These are phyloP conservation scores for Zea luxurians DNA, from an alignment of 176 grass and related monocot genomes.

Conservation along the genomic window DNA sequence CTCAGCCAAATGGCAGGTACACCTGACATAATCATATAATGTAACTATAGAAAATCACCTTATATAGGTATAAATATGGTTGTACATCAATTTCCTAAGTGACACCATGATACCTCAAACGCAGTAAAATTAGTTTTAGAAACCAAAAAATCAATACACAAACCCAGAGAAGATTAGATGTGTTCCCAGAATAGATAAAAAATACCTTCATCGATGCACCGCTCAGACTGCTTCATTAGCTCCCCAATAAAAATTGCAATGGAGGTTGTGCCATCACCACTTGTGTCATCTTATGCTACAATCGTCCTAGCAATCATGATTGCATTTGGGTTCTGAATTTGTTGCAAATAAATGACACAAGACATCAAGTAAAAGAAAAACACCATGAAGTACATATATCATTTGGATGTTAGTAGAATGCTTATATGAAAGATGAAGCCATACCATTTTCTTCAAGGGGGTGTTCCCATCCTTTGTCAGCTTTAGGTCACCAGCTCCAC, in stretches of 20 bases:
- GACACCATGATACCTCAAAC: not conserved
- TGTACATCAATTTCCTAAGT: not conserved
- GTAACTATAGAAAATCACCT: not conserved
- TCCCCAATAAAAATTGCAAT: slow-evolving; percentile 93
- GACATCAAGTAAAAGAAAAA: slow-evolving; percentile 19
- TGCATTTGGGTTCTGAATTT: slow-evolving; percentile 96
- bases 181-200: not conserved
- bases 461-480: slow-evolving; percentile 98
- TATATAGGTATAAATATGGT: not conserved
- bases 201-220: slow-evolving; percentile 86
- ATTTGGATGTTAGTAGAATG: not conserved
- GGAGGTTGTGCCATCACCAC: slow-evolving; percentile 89
- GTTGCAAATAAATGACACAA: too few relatives aligned
- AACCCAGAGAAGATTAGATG: not conserved
- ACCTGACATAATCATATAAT: not conserved
- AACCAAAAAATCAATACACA: not conserved
- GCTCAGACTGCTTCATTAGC: slow-evolving; percentile 88
- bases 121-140: not conserved
- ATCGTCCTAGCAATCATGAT: slow-evolving; percentile 97
- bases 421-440: not conserved
- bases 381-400: not conserved
- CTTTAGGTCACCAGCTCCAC: slow-evolving; percentile 96
- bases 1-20: slow-evolving; percentile 15
- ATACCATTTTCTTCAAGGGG: slow-evolving; percentile 94
- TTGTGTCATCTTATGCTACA: slow-evolving; percentile 73